Percentiles rank a stretch among this genome's conserved stretches.
phyloP scores from a whole-genome alignment of 78 protist species.

The Reticulomyxa filosa region DNA sequence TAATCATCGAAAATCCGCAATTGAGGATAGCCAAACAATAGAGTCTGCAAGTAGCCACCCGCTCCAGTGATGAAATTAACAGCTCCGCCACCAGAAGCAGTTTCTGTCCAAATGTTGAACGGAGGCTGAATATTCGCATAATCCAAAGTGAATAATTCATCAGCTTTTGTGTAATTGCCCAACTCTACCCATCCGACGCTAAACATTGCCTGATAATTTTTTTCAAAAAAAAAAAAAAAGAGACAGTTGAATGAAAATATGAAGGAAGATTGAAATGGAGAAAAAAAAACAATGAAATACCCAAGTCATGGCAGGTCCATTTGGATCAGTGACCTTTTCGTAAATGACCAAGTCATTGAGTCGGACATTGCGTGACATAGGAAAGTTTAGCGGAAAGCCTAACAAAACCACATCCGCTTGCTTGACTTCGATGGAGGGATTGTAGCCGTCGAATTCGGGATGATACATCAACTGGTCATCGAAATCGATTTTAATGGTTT shows the following conservation, averaged over 20 bases:
- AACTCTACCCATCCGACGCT: constrained; percentile 5
- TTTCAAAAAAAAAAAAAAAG: too few species aligned
- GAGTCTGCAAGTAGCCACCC: constrained; percentile 13
- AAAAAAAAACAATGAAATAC: too few species aligned
- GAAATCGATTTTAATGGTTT: neutral
- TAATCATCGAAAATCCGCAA: too few species aligned
- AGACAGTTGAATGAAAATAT: too few species aligned
- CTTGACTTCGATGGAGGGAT: neutral
- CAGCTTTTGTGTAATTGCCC: neutral
- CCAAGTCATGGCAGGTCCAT: constrained; percentile 27
- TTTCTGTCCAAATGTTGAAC: neutral
- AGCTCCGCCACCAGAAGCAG: neutral
- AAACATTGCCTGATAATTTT: too few species aligned
- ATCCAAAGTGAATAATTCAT: neutral
- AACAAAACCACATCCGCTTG: constrained; percentile 30
- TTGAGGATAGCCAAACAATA: neutral
- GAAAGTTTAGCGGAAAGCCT: constrained; percentile 7
- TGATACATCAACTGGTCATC: neutral
- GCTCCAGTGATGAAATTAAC: constrained; percentile 13
- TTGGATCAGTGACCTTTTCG: neutral
- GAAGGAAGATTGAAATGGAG: too few species aligned
- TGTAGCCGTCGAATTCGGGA: neutral
- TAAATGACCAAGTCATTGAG: constrained; percentile 10
- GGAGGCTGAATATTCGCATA: neutral
- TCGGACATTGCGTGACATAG: neutral